These are phyloP conservation scores for Penicillium cinerascens DNA, from an alignment of 495 filamentous ascomycete genomes.

Conservation along the genomic window DNA sequence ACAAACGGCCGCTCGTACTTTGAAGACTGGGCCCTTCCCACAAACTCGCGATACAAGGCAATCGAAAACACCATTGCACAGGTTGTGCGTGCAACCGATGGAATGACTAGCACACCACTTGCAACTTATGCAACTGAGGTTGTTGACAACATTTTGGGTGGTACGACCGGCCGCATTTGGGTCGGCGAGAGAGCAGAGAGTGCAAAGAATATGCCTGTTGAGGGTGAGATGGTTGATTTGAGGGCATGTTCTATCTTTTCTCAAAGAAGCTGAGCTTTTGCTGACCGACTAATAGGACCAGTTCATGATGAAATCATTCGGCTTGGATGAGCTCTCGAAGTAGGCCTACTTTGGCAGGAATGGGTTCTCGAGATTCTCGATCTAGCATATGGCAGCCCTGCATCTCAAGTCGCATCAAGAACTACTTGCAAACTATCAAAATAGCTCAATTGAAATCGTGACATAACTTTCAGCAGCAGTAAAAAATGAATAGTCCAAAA, in stretches of 20 bases:
- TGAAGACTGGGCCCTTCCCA: slow-evolving; percentile 2
- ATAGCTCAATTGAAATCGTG: not conserved
- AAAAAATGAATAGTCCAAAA: no score
- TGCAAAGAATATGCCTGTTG: not conserved
- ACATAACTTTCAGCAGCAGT: no score
- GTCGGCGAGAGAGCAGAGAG: not conserved
- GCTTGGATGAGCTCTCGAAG: not conserved
- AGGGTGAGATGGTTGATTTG: not conserved
- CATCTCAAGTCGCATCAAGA: not conserved
- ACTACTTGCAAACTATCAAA: not conserved
- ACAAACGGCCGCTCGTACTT: slow-evolving; percentile 7
- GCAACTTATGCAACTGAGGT: not conserved
- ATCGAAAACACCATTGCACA: slow-evolving; percentile 1
- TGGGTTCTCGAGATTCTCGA: not conserved
- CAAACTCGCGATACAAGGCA: slow-evolving; percentile 4
- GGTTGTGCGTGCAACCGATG: not conserved
- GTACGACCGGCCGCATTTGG: not conserved
- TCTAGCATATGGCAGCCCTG: no score
- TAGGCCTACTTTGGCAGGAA: not conserved
- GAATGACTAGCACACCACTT: not conserved
- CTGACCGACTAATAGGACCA: not conserved
- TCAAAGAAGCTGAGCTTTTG: not conserved
- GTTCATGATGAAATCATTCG: not conserved
- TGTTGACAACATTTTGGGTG: slow-evolving; percentile 25
- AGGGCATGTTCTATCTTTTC: not conserved